A percentile compares a stretch with the other conserved stretches of the same genome.
phyloP scores from a whole-genome alignment of 495 filamentous ascomycete species.

The Ascodesmis nigricans region DNA sequence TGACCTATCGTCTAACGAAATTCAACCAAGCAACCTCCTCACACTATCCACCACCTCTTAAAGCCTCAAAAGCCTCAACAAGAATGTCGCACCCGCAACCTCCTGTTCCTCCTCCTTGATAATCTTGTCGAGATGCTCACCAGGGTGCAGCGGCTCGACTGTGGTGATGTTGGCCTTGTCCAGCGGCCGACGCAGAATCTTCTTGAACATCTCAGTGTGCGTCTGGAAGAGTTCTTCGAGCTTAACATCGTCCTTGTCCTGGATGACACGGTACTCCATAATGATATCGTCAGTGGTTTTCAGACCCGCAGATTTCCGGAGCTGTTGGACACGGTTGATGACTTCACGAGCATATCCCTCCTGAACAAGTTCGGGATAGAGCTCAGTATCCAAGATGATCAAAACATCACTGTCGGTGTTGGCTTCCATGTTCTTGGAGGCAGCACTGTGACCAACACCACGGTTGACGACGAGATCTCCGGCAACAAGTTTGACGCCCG shows the following conservation, averaged over 20 bases:
- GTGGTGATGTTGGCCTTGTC: slow-evolving; percentile 44
- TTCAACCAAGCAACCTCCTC: too few species aligned
- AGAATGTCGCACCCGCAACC: slow-evolving; percentile 65
- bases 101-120: slow-evolving; percentile 78
- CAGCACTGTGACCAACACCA: slow-evolving; percentile 44
- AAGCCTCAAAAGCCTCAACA: slow-evolving; percentile 60
- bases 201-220: slow-evolving; percentile 46
- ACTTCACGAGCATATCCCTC: slow-evolving; percentile 64
- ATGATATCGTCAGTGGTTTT: slow-evolving; percentile 64
- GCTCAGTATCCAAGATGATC: slow-evolving; percentile 52
- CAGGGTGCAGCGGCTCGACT: slow-evolving; percentile 30
- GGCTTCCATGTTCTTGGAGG: slow-evolving; percentile 50
- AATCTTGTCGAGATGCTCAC: slow-evolving; percentile 33
- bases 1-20: too few species aligned
- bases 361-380: slow-evolving; percentile 50
- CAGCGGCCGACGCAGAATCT: slow-evolving; percentile 56
- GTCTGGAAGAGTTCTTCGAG: slow-evolving; percentile 50
- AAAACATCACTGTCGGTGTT: slow-evolving; percentile 71
- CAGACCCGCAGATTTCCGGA: slow-evolving; percentile 64
- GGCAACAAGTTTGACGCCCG: slow-evolving; percentile 56
- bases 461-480: slow-evolving; percentile 72
- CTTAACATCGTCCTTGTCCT: slow-evolving; percentile 55
- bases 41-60: too few species aligned
- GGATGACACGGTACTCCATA: slow-evolving; percentile 59
- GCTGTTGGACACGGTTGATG: slow-evolving; percentile 58